Conservation (phyloP, 805 yeast genomes). For the Kluyveromyces nonfermentans region DNA sequence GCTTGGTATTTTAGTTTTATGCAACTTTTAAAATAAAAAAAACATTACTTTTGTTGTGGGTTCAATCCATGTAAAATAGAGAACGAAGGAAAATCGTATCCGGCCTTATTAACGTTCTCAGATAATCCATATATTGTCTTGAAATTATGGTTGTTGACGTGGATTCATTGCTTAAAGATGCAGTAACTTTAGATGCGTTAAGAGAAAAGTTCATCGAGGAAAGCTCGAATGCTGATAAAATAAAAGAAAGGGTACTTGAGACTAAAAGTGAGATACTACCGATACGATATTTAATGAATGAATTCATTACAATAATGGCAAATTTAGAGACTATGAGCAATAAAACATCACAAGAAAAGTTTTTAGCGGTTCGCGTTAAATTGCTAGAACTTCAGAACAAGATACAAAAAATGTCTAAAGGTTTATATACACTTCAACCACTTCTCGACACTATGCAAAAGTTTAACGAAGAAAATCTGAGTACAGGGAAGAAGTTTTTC, state of each 20-base stretch:
- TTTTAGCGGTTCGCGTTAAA: constrained; percentile 11
- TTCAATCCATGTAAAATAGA: no score
- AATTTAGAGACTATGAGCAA: constrained; percentile 9
- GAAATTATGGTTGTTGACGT: background rate
- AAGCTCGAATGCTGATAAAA: background rate
- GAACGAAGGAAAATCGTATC: background rate
- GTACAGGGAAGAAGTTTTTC: background rate
- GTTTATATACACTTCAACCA: constrained; percentile 16
- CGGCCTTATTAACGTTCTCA: background rate
- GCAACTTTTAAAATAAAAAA: background rate
- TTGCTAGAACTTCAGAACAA: constrained; percentile 14
- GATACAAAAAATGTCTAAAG: constrained; percentile 19
- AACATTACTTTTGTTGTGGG: no score
- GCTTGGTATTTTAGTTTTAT: background rate
- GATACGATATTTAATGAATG: constrained; percentile 19
- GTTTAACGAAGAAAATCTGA: constrained; percentile 3
- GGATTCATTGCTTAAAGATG: background rate
- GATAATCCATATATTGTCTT: background rate
- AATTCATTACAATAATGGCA: constrained; percentile 19
- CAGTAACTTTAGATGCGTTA: background rate
- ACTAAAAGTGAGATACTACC: constrained; percentile 10
- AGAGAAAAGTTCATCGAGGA: constrained; percentile 1
- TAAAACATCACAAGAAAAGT: constrained; percentile 15
- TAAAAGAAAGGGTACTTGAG: background rate
- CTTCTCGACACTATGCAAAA: constrained; percentile 20